Conservation (phyloP, 805 yeast species). For the Kodamaea nitidulidarum region DNA sequence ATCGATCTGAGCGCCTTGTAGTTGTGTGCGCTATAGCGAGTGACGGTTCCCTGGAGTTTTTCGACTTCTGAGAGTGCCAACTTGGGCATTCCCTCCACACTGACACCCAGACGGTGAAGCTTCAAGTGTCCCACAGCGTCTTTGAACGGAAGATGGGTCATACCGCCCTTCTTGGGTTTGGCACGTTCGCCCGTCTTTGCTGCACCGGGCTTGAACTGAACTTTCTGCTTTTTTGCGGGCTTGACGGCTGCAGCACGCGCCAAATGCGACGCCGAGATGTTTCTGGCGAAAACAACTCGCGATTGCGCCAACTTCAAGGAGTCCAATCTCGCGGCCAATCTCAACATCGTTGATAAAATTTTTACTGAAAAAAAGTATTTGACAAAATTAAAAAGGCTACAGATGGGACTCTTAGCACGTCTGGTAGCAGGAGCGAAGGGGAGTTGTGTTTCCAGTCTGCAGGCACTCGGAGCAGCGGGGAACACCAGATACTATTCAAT, state of each 20-base stretch:
- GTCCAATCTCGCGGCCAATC: constrained; percentile 9
- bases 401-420: not conserved
- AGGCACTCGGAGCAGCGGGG: too few species aligned
- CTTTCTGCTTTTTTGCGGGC: constrained; percentile 21
- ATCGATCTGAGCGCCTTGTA: constrained; percentile 44
- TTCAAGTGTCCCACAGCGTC: constrained; percentile 35
- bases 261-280: constrained; percentile 6
- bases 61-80: constrained; percentile 12
- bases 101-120: constrained; percentile 31
- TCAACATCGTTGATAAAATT: constrained; percentile 7
- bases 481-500: too few species aligned
- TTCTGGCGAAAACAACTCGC: constrained; percentile 5
- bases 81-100: constrained; percentile 14
- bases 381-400: not conserved
- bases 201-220: constrained; percentile 16
- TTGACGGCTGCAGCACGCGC: constrained; percentile 11
- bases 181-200: constrained; percentile 12
- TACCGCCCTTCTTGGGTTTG: constrained; percentile 36
- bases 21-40: constrained; percentile 37
- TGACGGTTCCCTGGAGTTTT: constrained; percentile 16
- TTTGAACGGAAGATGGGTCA: constrained; percentile 37
- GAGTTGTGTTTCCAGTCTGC: too few species aligned
- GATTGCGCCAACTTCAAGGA: not conserved
- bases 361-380: not conserved
- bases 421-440: too few species aligned